Evolutionary conservation across 305 asterid genomes (phyloP), one percentile per base, ranked within the genome.

Genomic region (Fraxinus velutina): DNA sequence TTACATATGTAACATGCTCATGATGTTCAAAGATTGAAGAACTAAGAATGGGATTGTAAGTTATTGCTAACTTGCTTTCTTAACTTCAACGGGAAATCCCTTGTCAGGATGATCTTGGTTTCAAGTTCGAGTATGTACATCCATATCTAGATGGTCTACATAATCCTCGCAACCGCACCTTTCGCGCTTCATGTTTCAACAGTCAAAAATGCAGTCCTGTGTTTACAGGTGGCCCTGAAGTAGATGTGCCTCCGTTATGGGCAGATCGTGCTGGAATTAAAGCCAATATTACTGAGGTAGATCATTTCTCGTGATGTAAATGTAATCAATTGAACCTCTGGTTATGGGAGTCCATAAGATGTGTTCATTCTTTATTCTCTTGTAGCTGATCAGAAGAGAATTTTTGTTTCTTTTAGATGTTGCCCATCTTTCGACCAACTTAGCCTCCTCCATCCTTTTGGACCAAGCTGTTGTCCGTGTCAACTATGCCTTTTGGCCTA

Each of bases 261-360:
- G 82, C 72, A 2, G 84, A 80, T 37, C 75, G 86, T 30, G 68
- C 72, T 21, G 84, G 84, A 7, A 6, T 80, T 33, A 84, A 84
- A 55, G 79, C 86, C 76, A 84, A 22, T 57, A 44, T 80, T 47
- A 80, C 81, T 0, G 84, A 84, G 85, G 82, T 83, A 83, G 55
- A 36, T 24, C 29, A 70, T 55, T 42, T 52, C 1, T 30, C 42
- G 36, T 21, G 22, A 27, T 81, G 55, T 55, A 5, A 55, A 42
- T 42, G 50, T 42, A 42, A 42, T 21, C 70, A 57, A 57, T 21
- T 57, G 29, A 21, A 57, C 27, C 12, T 19, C 12, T 57, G 27
- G 70, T 57, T 57, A 57, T 57, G 29, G 12, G 13, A 57, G 6
- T 21, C 30, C 22, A 57, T 6, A 57, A 19, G 30, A 57, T 19